These are phyloP conservation scores for Amanita fuliginea DNA, from an alignment of 768 basidiomycete genomes.

Conservation along the genomic window DNA sequence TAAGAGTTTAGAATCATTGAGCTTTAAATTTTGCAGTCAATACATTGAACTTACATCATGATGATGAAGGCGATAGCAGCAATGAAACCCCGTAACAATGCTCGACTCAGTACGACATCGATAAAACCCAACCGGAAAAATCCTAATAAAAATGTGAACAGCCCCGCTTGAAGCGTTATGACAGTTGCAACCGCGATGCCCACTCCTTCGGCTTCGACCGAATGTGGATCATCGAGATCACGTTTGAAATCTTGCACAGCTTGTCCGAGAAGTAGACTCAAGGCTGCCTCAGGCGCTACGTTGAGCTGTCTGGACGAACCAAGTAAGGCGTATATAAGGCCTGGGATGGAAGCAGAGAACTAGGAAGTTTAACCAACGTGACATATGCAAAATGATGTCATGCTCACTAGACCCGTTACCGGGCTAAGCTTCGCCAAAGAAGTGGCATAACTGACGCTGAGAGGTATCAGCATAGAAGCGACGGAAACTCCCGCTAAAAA, in stretches of 20 bases:
- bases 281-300: conserved; percentile 82
- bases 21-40: not conserved
- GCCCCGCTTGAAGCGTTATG: conserved; percentile 81
- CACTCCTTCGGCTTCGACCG: conserved; percentile 34
- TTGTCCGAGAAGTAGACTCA: conserved; percentile 82
- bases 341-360: conserved; percentile 82
- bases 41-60: conserved; percentile 44
- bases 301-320: conserved; percentile 77
- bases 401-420: conserved; percentile 69
- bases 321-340: conserved; percentile 81
- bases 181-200: conserved; percentile 67
- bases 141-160: conserved; percentile 79
- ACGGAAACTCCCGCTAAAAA: conserved; percentile 81
- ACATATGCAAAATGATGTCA: not conserved
- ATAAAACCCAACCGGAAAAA: conserved; percentile 86
- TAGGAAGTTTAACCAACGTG: conserved; percentile 15
- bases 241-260: conserved; percentile 62
- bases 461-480: conserved; percentile 74
- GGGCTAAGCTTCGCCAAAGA: conserved; percentile 81
- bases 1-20: conserved; percentile 16
- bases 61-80: conserved; percentile 81
- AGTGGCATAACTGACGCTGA: conserved; percentile 87
- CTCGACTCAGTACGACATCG: conserved; percentile 86
- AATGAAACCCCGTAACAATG: conserved; percentile 80
- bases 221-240: conserved; percentile 28